Base-by-base conservation (phyloP, 2,329 filamentous ascomycete genomes). In the Trichoderma atroviride region DNA sequence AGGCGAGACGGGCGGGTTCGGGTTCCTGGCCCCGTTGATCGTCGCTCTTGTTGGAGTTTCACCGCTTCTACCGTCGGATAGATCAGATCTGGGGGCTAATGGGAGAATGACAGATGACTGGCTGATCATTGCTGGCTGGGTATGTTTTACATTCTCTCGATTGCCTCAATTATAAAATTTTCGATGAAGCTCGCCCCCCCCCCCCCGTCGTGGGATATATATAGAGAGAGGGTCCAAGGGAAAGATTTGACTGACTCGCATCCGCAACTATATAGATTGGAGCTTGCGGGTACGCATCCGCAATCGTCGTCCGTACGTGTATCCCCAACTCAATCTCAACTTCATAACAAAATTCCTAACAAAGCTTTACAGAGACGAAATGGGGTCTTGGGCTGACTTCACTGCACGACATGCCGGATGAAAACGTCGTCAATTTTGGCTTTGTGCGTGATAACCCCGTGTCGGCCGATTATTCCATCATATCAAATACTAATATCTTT, bases 341-440 rank as follows among this genome's bases (percentile, higher is more conserved):
- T 9, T 4, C 10, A 37, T 27, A 61, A 50, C 47, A 24, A 37
- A 24, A 37, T 35, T 4, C 19, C 11, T 35, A 22, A 22, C 22
- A 11, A 11, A 19, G 27, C 55, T 19, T 10, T 40, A n/a, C 59
- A 83, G 81, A 83, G 71, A 81, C 82, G 53, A 81, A 77, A 81
- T 83, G 78, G 77, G 82, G 82, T 0, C 76, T 83, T 0, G 82
- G 81, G 5, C 71, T 83, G 1, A 73, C 73, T 50, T 69, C 74
- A 11, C 70, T 81, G 3, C 70, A 75, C 0, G 79, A 83, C 56
- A 76, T 83, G 71, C 82, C 82, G 0, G 19, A 37, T 0, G 70
- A 81, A 40, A 82, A 83, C 61, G 55, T 81, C 14, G 77, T 77
- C 52, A 75, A 77, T 43, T 83, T 83, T 72, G 78, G 78, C n/a